Evolutionary conservation across 2,329 filamentous ascomycete species (phyloP), one percentile per base, ranked within the genome.

Genomic region (Nemania sp.): DNA sequence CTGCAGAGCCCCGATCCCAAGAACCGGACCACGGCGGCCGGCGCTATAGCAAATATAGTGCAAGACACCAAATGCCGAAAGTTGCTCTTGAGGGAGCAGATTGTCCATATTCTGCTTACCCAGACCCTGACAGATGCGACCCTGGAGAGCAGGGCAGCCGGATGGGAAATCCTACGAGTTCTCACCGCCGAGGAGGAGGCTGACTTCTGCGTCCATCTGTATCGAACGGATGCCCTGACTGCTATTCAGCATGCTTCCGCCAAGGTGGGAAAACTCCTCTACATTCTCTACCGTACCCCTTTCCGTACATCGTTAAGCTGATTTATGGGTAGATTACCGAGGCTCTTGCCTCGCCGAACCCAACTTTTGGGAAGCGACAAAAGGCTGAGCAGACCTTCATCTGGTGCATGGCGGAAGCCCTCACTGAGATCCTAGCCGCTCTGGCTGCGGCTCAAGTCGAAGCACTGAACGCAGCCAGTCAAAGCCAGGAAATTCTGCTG

Each of bases 131-230:
- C 85, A 21, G 87, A 90, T 69, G 76, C 81, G 39, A 84, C 80
- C 59, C 77, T 88, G 54, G 86, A 89, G 74, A 86, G 85, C 67
- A 80, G 84, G 49, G 83, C 86, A 45, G 84, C 86, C 18, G 87
- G 86, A n/a, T 90, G 87, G 87, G 82, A 83, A 12, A 87, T 89
- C 65, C 76, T 90, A 54, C 80, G 82, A 65, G 81, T 85, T 43
- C 77, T 90, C 54, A 83, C 82, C 2, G 77, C 83, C 63, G 83
- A 88, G 69, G 87, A 90, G 71, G 87, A 88, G 67, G 77, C 82
- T 12, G 87, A 89, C 68, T 89, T 90, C 60, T 87, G 85, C 64
- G 77, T 90, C 18, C 86, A 90, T 66, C 72, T 90, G 59, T 89
- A 82, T 68, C 78, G 87, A 45, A 76, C 83, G 29, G 87, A 89